Evolutionary conservation across 129 eudicot species (phyloP), one percentile per base, ranked within the genome.

Genomic region (Helichrysum umbraculigerum): DNA sequence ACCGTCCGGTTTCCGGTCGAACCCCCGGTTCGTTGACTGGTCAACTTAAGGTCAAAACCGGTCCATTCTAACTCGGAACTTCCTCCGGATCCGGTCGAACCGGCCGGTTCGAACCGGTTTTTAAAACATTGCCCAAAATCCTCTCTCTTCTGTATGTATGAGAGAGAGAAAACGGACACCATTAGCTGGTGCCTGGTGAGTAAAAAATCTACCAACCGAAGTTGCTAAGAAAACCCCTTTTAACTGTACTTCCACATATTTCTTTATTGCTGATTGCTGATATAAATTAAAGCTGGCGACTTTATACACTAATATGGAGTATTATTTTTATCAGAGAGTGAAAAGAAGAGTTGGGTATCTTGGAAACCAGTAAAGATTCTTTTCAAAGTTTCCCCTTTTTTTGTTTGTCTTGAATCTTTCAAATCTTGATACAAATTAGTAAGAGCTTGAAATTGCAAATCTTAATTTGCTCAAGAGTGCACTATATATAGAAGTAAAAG

Each of bases 301-400:
- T 79, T 72, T 54, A 3, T 72, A 64, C 41, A 65, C 28, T 54
- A 17, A 6, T 5, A 6, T 25, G 10, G 19, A 57, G 3, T 4
- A 19, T 5, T 71, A 50, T 79, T 41, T 15, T 63, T 32, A 44
- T 37, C 20, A n/a, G 39, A 3, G 11, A 54, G 63, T 28, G 4
- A 65, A 79, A 72, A 62, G 51, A 5, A 16, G 75, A 80, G 78
- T 80, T 57, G 70, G 83, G 83, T 80, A 73, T 80, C 79, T 80
- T 41, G 79, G 83, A 79, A 52, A 56, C 83, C 79, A 66, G 74
- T 66, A 75, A 73, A 80, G 80, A 67, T 80, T 80, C 75, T 47
- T 47, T 47, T 47, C 54, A 47, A 47, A 47, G 54, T 47, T 47
- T 47, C 14, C 52, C 30, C 59, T 66, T 37, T 51, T 54, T 10